phyloP scores from a whole-genome alignment of 2,329 filamentous ascomycete genomes.

The Verruconis gallopava region DNA sequence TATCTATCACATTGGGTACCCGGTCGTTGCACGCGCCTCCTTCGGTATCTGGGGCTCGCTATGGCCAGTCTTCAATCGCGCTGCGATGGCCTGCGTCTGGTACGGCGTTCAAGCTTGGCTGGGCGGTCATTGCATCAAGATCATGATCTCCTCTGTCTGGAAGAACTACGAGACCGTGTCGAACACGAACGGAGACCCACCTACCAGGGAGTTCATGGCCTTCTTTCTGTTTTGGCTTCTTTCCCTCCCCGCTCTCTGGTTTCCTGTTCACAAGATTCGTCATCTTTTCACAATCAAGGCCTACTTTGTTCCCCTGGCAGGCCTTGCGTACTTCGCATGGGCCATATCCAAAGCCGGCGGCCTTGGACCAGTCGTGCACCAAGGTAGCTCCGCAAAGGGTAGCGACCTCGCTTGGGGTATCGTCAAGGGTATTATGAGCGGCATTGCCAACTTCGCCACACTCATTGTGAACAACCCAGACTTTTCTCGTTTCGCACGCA shows the following conservation, averaged over 20 bases:
- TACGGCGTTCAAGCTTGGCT: slow-evolving; percentile 80
- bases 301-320: slow-evolving; percentile 70
- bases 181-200: slow-evolving; percentile 47
- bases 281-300: slow-evolving; percentile 88
- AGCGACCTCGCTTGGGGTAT: slow-evolving; percentile 67
- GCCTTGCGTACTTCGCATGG: slow-evolving; percentile 80
- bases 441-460: slow-evolving; percentile 83
- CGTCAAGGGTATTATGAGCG: slow-evolving; percentile 74
- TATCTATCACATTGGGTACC: slow-evolving; percentile 79
- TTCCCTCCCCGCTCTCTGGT: slow-evolving; percentile 75
- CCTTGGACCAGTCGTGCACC: slow-evolving; percentile 67
- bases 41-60: slow-evolving; percentile 84
- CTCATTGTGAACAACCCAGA: slow-evolving; percentile 72
- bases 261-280: slow-evolving; percentile 76
- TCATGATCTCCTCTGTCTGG: slow-evolving; percentile 87
- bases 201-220: slow-evolving; percentile 60
- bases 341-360: slow-evolving; percentile 69
- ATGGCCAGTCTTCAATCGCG: slow-evolving; percentile 81
- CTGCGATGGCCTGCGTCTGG: slow-evolving; percentile 81
- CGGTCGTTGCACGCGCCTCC: slow-evolving; percentile 61
- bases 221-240: slow-evolving; percentile 81
- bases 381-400: slow-evolving; percentile 50
- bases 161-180: slow-evolving; percentile 46
- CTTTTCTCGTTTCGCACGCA: slow-evolving; percentile 70
- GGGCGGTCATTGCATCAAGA: slow-evolving; percentile 64